phyloP scores from a whole-genome alignment of 164 flowering plant species.

The Macadamia tetraphylla region DNA sequence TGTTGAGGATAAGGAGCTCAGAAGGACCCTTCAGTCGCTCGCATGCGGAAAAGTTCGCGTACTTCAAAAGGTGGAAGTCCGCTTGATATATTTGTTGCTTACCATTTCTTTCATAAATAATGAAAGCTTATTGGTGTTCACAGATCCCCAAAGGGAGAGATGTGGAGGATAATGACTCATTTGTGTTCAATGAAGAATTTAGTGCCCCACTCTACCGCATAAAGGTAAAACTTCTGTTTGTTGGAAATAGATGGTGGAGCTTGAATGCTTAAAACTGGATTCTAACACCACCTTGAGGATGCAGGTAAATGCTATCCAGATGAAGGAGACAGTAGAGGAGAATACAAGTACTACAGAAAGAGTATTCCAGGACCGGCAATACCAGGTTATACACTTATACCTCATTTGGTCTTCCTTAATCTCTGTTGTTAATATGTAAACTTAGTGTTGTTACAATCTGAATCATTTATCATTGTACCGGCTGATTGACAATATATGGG shows the following conservation, averaged over 20 bases:
- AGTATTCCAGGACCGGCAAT: conserved; percentile 96
- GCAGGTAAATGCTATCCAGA: conserved; percentile 97
- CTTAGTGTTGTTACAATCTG: not conserved
- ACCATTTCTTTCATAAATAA: no score
- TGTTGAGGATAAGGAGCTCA: conserved; percentile 83
- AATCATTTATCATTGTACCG: not conserved
- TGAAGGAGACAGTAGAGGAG: conserved; percentile 99
- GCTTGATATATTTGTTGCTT: not conserved
- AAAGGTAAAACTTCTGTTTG: conserved; percentile 39
- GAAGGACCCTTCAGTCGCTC: conserved; percentile 85
- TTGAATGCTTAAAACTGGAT: conserved; percentile 4
- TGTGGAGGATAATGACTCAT: conserved; percentile 73
- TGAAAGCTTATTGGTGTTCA: not conserved
- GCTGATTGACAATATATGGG: not conserved
- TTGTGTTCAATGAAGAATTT: conserved; percentile 76
- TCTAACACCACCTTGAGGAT: conserved; percentile 12
- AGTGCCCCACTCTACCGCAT: conserved; percentile 81
- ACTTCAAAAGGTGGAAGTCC: conserved; percentile 60
- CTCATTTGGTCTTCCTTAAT: not conserved
- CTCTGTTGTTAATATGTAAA: not conserved
- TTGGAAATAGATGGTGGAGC: not conserved
- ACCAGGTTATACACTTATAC: conserved; percentile 73
- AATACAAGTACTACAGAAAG: conserved; percentile 95
- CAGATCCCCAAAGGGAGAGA: conserved; percentile 89
- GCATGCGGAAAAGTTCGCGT: conserved; percentile 91